Percentiles rank a stretch among this genome's conserved stretches.
phyloP scores from a whole-genome alignment of 2,329 filamentous ascomycete genomes.

The Penicillium sp. region DNA sequence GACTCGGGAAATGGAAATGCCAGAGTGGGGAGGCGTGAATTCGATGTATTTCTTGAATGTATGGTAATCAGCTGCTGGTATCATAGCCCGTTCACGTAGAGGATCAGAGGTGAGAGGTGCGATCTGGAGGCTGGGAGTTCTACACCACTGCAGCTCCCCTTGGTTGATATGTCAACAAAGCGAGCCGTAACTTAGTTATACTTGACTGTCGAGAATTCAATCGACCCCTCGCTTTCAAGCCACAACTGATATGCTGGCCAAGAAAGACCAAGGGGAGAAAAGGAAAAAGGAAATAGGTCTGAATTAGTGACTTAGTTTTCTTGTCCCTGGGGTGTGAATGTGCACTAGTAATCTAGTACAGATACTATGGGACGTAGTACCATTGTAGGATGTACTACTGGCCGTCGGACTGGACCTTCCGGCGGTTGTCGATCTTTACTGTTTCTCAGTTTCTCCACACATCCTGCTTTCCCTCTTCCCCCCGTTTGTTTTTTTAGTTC shows the following conservation, averaged over 20 bases:
- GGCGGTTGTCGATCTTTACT: constrained; percentile 6
- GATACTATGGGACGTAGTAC: no score
- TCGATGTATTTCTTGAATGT: background rate
- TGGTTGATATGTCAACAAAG: background rate
- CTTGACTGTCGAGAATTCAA: background rate
- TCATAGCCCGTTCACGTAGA: no score
- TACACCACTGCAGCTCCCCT: background rate
- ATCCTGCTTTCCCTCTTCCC: background rate
- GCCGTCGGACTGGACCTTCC: background rate
- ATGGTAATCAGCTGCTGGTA: background rate
- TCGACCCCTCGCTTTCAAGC: background rate
- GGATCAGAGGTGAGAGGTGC: background rate
- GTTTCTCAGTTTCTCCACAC: constrained; percentile 8
- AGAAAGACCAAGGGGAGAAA: background rate
- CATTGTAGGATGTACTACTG: no score
- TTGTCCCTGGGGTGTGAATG: no score
- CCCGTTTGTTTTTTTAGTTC: background rate
- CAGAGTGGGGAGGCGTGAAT: background rate
- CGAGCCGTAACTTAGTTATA: background rate
- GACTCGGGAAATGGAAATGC: background rate
- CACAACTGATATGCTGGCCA: background rate
- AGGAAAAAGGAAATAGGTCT: background rate
- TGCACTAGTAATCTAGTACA: no score
- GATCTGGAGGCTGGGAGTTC: background rate
- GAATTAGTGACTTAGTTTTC: background rate